These are phyloP conservation scores for Leccinum boreale DNA, from an alignment of 768 basidiomycete species.

Conservation along the genomic window DNA sequence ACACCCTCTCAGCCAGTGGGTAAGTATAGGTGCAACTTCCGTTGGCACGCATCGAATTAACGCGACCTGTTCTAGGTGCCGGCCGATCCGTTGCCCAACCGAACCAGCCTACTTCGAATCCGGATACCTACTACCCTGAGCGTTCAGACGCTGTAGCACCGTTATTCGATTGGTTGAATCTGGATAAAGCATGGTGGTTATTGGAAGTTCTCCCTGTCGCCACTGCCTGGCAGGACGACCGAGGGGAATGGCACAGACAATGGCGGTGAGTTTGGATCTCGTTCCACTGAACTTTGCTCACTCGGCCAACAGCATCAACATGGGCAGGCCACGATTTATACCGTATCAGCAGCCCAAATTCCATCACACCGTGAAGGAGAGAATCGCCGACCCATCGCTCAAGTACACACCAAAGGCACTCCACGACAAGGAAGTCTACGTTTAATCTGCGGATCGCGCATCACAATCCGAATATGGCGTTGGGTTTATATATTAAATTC, in stretches of 20 bases:
- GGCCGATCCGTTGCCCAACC: not conserved
- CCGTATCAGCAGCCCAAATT: conserved; percentile 47
- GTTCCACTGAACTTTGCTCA: not conserved
- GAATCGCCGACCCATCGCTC: conserved; percentile 46
- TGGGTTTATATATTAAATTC: no score
- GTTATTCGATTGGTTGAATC: conserved; percentile 50
- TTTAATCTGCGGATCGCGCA: conserved; percentile 8
- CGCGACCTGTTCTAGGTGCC: not conserved
- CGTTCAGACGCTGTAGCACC: conserved; percentile 41
- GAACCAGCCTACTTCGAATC: not conserved
- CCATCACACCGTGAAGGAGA: conserved; percentile 59
- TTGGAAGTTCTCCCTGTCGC: conserved; percentile 60
- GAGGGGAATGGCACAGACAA: conserved; percentile 51
- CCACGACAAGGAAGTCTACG: conserved; percentile 48
- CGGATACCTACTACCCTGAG: conserved; percentile 12
- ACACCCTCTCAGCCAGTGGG: conserved; percentile 11
- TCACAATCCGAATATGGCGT: no score
- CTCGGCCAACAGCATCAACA: conserved; percentile 32
- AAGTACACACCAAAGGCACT: conserved; percentile 58
- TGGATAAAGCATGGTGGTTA: conserved; percentile 59
- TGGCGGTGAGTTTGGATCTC: conserved; percentile 44
- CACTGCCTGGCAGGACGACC: conserved; percentile 53
- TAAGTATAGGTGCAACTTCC: not conserved
- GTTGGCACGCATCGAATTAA: not conserved
- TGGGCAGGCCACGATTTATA: conserved; percentile 58